Conservation (phyloP, 768 basidiomycete species). For the Auricularia heimuer region DNA sequence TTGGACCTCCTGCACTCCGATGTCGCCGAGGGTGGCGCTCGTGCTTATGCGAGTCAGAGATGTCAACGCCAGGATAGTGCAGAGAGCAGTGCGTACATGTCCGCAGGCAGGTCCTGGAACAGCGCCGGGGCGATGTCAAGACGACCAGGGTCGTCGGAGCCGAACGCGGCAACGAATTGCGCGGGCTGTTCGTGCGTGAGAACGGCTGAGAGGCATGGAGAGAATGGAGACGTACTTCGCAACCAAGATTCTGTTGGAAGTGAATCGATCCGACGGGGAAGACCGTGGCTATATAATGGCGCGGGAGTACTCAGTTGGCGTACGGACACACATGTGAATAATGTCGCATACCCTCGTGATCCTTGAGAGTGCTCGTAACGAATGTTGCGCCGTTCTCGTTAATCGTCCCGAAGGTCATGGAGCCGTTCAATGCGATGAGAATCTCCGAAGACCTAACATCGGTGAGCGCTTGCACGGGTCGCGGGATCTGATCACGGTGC, state of each 20-base stretch:
- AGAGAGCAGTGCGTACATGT: background rate
- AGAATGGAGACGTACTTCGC: slow-evolving; percentile 5
- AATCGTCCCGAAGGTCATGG: background rate
- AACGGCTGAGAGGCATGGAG: background rate
- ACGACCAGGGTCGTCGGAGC: slow-evolving; percentile 20
- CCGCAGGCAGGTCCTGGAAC: slow-evolving; percentile 11
- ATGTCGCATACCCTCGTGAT: background rate
- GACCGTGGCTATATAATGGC: slow-evolving; percentile 11
- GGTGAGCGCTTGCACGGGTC: background rate
- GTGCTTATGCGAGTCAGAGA: slow-evolving; percentile 20
- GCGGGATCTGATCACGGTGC: background rate
- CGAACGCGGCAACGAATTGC: slow-evolving; percentile 20
- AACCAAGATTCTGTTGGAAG: slow-evolving; percentile 20
- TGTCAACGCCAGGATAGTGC: slow-evolving; percentile 6
- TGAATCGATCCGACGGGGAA: slow-evolving; percentile 21
- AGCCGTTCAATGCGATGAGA: background rate
- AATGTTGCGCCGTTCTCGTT: background rate
- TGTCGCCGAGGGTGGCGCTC: slow-evolving; percentile 19
- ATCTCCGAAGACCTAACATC: background rate
- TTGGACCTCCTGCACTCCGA: slow-evolving; percentile 20
- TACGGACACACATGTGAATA: background rate
- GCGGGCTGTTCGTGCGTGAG: slow-evolving; percentile 10
- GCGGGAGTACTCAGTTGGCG: background rate
- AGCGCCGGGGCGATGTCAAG: slow-evolving; percentile 17
- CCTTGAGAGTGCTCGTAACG: background rate